Percentiles rank a stretch among this genome's conserved stretches.
These are phyloP conservation scores for Globisporangium yorkense DNA, from an alignment of 352 stramenopile species.

Conservation along the genomic window DNA sequence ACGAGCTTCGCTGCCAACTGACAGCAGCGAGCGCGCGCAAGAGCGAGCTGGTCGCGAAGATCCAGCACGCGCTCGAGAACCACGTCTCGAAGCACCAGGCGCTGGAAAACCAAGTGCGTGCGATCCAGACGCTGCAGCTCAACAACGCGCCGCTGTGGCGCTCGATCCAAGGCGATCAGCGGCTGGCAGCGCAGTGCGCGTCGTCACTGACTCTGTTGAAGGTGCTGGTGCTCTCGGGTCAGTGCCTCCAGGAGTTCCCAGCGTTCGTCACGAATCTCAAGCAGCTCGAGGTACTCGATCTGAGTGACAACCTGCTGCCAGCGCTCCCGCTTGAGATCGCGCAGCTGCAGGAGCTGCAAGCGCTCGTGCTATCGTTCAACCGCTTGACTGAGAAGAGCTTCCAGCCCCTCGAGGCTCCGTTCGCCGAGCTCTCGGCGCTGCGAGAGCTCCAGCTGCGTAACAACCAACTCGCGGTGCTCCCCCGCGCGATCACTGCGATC, in stretches of 20 bases:
- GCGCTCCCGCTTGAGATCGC: constrained; percentile 13
- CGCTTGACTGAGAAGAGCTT: constrained; percentile 15
- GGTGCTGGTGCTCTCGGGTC: constrained; percentile 12
- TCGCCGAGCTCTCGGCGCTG: constrained; percentile 13
- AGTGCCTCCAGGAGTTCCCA: constrained; percentile 21
- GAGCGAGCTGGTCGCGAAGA: constrained; percentile 28
- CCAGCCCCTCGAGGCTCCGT: constrained; percentile 1
- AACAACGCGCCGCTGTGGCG: constrained; percentile 6
- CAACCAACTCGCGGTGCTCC: constrained; percentile 22
- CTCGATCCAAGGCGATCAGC: constrained; percentile 1
- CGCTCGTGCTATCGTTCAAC: constrained; percentile 18
- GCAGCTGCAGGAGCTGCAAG: constrained; percentile 11
- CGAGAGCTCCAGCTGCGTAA: constrained; percentile 20
- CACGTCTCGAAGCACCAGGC: constrained; percentile 1
- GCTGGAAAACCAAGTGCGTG: background rate
- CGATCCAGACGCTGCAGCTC: constrained; percentile 16
- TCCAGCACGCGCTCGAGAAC: constrained; percentile 20
- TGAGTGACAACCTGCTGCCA: constrained; percentile 26
- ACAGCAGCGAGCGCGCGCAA: constrained; percentile 15
- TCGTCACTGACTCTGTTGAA: constrained; percentile 8
- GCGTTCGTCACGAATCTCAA: constrained; percentile 12
- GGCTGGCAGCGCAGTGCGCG: constrained; percentile 3
- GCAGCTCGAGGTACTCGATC: constrained; percentile 24
- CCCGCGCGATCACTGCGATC: constrained; percentile 14
- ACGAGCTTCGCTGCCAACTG: constrained; percentile 22